phyloP scores from a whole-genome alignment of 116 monocot species.

The Papilionanthe hybrid region DNA sequence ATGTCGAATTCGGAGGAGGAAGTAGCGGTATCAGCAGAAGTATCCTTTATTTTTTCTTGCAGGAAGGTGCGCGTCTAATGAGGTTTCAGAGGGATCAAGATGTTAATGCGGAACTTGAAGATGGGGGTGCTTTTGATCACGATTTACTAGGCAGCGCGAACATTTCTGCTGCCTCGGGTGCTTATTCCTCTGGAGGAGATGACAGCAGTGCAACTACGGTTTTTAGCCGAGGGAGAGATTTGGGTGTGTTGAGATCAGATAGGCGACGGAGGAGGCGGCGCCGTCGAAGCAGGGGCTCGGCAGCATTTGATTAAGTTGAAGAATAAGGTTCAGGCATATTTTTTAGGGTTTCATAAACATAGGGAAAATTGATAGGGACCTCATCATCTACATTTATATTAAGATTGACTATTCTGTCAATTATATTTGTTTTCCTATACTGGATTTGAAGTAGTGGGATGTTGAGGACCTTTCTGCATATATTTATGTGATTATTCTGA shows the following conservation, averaged over 20 bases:
- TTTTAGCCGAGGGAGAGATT: constrained; percentile 13
- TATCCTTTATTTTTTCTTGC: constrained; percentile 49
- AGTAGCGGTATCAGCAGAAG: constrained; percentile 28
- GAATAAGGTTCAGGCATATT: neutral
- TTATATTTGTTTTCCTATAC: neutral
- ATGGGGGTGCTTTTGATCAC: constrained; percentile 2
- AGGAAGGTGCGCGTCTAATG: constrained; percentile 40
- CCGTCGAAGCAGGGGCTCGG: constrained; percentile 35
- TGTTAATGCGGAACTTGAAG: constrained; percentile 10
- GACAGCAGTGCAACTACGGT: constrained; percentile 8
- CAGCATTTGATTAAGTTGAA: constrained; percentile 23
- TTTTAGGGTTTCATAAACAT: constrained; percentile 1
- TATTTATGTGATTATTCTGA: neutral
- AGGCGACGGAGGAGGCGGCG: constrained; percentile 32
- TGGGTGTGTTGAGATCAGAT: constrained; percentile 15
- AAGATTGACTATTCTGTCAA: neutral
- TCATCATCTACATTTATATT: neutral
- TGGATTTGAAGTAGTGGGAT: too few relatives aligned
- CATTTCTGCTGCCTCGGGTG: neutral
- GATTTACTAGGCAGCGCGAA: neutral
- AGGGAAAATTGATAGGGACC: neutral
- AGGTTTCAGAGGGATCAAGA: constrained; percentile 26
- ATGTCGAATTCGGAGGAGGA: constrained; percentile 6
- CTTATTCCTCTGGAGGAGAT: constrained; percentile 2
- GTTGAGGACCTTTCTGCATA: neutral